Base-by-base conservation (phyloP, 495 filamentous ascomycete genomes). In the Mytilinidion resinicola region DNA sequence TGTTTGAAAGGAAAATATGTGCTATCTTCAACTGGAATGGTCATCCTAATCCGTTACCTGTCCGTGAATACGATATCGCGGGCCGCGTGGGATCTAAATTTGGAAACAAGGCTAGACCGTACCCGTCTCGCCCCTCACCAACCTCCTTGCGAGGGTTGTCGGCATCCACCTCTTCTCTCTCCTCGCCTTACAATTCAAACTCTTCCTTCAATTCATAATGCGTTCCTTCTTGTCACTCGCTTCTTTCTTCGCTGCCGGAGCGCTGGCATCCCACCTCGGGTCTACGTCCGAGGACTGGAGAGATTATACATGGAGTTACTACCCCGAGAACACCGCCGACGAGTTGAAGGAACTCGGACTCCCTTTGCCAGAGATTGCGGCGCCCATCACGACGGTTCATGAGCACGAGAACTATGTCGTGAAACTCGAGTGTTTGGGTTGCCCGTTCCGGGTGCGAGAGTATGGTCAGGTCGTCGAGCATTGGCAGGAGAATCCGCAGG, bases 351-450 rank as follows among this genome's bases (percentile, higher is more conserved):
- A 56, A 30, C 52, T 60, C 33, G 37, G 41, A 9, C 8, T 39
- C 15, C 15, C 43, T 15, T 46, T 46, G 12, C 56, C 56, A 41
- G 15, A 52, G 10, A 30, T 64, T 25, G 61, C 61, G 14, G 25
- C 52, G 11, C n/a, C 21, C 3, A 46, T 64, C 21, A 60, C 56
- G 0, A 49, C 56, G n/a, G 53, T 60, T 10, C 38, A 53, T 21
- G 25, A 30, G 1, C 33, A 53, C 19, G 44, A 53, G 38, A 59
- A 56, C 48, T 59, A 59, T 34, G 44, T 60, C 25, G 56, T 60
- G 17, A 60, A 63, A 20, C 44, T 63, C 3, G 56, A 63, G 10
- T 63, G 61, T 17, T 17, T 63, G 9, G 61, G 55, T 19, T 63
- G 61, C 34, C 61, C 56, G n/a, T 63, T 59, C 52, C 50, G 61